Evolutionary conservation across 345 rosid genomes (phyloP).

Genomic region (Viola odorata): DNA sequence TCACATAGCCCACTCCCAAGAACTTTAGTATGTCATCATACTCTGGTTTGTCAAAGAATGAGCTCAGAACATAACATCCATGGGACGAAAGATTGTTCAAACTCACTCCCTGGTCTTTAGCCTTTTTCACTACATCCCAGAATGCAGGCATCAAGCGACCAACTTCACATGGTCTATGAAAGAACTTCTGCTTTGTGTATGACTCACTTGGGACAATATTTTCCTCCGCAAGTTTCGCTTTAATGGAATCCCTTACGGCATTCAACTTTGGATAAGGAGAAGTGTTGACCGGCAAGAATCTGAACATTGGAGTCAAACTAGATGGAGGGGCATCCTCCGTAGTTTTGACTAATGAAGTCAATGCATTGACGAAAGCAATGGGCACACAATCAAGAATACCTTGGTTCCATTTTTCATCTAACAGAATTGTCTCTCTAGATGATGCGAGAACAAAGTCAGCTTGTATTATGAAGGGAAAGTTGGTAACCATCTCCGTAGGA

Average conservation of each 20-base stretch:
- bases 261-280: slow-evolving; percentile 35
- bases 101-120: slow-evolving; percentile 43
- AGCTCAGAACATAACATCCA: slow-evolving; percentile 38
- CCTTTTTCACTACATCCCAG: slow-evolving; percentile 47
- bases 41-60: slow-evolving; percentile 35
- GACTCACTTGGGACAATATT: slow-evolving; percentile 56
- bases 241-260: slow-evolving; percentile 39
- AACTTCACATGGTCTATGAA: slow-evolving; percentile 52
- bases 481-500: slow-evolving; percentile 70
- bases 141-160: slow-evolving; percentile 53
- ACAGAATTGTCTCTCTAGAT: slow-evolving; percentile 58
- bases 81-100: slow-evolving; percentile 60
- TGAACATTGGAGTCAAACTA: slow-evolving; percentile 42
- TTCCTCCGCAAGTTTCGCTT: slow-evolving; percentile 28
- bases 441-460: slow-evolving; percentile 65
- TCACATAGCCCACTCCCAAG: slow-evolving; percentile 41
- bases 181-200: slow-evolving; percentile 43
- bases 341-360: slow-evolving; percentile 46
- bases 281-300: slow-evolving; percentile 48
- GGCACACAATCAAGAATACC: slow-evolving; percentile 68
- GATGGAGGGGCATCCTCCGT: slow-evolving; percentile 43
- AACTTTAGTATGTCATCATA: slow-evolving; percentile 40
- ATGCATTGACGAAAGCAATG: slow-evolving; percentile 52
- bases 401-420: slow-evolving; percentile 68
- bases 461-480: slow-evolving; percentile 64